Evolutionary conservation across 176 grass and related monocot species (phyloP), one percentile per base, ranked within the genome.

Genomic region (Aegilops sharonensis): DNA sequence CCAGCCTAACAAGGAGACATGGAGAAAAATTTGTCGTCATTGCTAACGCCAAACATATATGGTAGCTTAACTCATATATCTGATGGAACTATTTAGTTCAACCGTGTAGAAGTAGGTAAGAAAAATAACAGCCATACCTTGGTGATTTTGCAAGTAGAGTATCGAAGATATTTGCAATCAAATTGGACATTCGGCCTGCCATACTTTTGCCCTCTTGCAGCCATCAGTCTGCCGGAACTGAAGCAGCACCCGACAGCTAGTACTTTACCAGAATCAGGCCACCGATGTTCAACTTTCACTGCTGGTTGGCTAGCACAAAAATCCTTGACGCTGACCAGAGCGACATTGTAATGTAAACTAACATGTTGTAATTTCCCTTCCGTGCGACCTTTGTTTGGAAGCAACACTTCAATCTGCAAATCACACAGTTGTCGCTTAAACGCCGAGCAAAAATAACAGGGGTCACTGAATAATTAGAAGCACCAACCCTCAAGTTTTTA

Each of bases 331-430:
- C 61, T 81, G 79, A 81, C 79, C 10, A 81, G 25, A 81, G 63
- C 63, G 8, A 81, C 63, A 68, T 81, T 81, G 18, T 68, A 48
- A 30, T 67, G 63, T 20, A 81, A 34, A 47, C 48, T 30, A 29
- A 8, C 43, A 50, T 68, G 24, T 12, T 81, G 15, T 8, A 81
- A 50, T 21, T 1, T 81, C 40, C 79, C 79, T 68, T 81, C 27
- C 7, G 1, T 10, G 25, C 3, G 37, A 1, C 4, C 8, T 31
- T 67, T 21, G 63, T 68, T 31, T 50, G 62, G 63, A 68, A 81
- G 79, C 40, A 81, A 67, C 24, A 81, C 64, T n/a, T 68, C 29
- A 68, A 81, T 81, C 42, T 81, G 43, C 79, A 81, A 45, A 68
- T 32, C 24, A 17, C 39, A 67, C 5, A 45, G 24, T 31, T 70